Conservation (phyloP, 495 filamentous ascomycete genomes). For the Hypoxylon subgilvum region DNA sequence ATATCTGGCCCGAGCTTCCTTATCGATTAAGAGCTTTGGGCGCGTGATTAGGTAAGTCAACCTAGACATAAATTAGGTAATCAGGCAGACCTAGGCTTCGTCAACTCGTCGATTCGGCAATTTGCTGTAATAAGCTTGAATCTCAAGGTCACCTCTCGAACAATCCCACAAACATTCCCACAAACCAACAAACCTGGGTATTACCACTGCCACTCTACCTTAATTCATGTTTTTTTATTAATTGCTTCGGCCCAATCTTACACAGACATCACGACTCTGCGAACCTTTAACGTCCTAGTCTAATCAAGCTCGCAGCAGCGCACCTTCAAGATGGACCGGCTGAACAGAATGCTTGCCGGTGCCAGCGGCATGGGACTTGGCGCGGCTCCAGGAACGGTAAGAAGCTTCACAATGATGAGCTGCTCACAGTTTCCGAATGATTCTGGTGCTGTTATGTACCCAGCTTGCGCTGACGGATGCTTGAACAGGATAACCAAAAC, state of each 20-base stretch:
- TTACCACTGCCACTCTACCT: background rate
- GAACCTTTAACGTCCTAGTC: background rate
- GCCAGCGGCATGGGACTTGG: slow-evolving; percentile 80
- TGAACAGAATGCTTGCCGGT: slow-evolving; percentile 79
- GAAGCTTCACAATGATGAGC: slow-evolving; percentile 35
- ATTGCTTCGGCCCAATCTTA: no score
- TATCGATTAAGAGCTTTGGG: slow-evolving; percentile 22
- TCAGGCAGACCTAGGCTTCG: slow-evolving; percentile 37
- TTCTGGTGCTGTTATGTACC: no score
- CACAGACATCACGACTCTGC: background rate
- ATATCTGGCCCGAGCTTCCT: slow-evolving; percentile 25
- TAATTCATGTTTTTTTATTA: no score
- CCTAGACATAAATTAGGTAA: background rate
- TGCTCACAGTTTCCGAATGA: background rate
- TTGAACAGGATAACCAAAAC: slow-evolving; percentile 76
- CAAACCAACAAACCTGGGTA: background rate
- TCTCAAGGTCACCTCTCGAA: slow-evolving; percentile 6
- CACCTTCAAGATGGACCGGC: slow-evolving; percentile 73
- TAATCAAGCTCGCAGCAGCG: slow-evolving; percentile 9
- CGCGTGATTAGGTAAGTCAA: slow-evolving; percentile 32
- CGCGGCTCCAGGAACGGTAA: slow-evolving; percentile 76
- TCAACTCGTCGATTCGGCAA: slow-evolving; percentile 23
- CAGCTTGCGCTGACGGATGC: slow-evolving; percentile 9
- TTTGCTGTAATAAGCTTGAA: slow-evolving; percentile 27
- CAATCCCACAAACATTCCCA: slow-evolving; percentile 10